phyloP scores from a whole-genome alignment of 306 rosid species.

The Sicyos edulis region DNA sequence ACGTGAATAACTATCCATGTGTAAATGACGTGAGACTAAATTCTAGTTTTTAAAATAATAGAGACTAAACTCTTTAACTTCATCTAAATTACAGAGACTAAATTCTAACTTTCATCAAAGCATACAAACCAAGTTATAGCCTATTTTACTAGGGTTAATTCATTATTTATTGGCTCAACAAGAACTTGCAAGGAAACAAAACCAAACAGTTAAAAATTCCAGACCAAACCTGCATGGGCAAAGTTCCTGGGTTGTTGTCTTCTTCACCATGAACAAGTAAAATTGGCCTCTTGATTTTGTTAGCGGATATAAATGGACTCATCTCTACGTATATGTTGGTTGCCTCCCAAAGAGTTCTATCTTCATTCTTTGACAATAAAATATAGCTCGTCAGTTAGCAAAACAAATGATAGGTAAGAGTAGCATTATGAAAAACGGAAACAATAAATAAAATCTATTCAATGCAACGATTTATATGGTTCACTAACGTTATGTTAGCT shows the following conservation, averaged over 20 bases:
- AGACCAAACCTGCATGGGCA: conserved; percentile 81
- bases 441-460: too few relatives aligned
- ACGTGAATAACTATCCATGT: too few relatives aligned
- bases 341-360: conserved; percentile 98
- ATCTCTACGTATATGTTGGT: conserved; percentile 76
- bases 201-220: neutral
- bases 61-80: too few relatives aligned
- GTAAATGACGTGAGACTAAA: too few relatives aligned
- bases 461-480: too few relatives aligned
- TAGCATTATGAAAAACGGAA: too few relatives aligned
- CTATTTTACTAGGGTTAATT: neutral
- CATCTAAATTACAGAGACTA: too few relatives aligned
- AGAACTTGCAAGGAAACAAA: neutral
- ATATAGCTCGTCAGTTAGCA: conserved; percentile 19
- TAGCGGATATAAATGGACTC: conserved; percentile 98
- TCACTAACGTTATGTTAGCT: too few relatives aligned
- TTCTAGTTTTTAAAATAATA: too few relatives aligned
- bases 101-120: too few relatives aligned
- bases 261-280: conserved; percentile 97
- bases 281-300: conserved; percentile 92
- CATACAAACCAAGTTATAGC: too few relatives aligned
- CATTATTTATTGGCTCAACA: neutral
- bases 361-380: conserved; percentile 64
- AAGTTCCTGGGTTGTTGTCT: conserved; percentile 90
- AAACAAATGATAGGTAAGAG: conserved; percentile 12